Evolutionary conservation across 169 alveolate genomes (phyloP).

Genomic region (Plasmodium yoelii): DNA sequence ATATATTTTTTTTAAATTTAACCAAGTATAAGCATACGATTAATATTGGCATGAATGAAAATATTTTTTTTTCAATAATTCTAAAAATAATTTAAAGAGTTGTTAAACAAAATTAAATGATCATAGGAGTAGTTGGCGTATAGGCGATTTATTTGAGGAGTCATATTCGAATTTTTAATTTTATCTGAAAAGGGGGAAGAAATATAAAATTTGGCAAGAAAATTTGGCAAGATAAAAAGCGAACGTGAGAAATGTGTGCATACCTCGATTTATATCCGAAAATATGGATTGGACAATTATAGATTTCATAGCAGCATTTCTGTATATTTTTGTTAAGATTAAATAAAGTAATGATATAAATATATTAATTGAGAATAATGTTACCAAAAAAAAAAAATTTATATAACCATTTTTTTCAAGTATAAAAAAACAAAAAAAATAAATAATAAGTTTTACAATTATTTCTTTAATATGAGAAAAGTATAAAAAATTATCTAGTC

Average conservation of each 20-base stretch:
- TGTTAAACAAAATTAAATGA: slow-evolving; percentile 23
- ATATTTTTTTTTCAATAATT: neutral
- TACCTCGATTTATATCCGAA: neutral
- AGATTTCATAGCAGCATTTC: slow-evolving; percentile 31
- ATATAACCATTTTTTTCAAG: neutral
- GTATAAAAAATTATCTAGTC: slow-evolving; percentile 48
- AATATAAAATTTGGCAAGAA: neutral
- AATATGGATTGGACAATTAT: slow-evolving; percentile 26
- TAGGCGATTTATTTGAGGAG: neutral
- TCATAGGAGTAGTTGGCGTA: slow-evolving; percentile 34
- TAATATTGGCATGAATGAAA: neutral
- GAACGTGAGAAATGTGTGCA: neutral
- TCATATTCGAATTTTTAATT: neutral
- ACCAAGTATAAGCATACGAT: too few species aligned
- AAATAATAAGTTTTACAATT: slow-evolving; percentile 24
- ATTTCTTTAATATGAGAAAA: slow-evolving; percentile 59
- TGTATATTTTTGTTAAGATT: slow-evolving; percentile 28
- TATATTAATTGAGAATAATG: slow-evolving; percentile 8
- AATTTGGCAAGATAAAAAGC: neutral
- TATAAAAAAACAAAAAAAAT: slow-evolving; percentile 20
- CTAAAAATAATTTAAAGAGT: slow-evolving; percentile 27
- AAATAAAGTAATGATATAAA: slow-evolving; percentile 18
- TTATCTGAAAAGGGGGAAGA: slow-evolving; percentile 4
- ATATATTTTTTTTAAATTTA: too few species aligned
- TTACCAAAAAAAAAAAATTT: slow-evolving; percentile 9